Percentiles rank a stretch among this genome's conserved stretches.
Evolutionary conservation across 345 rosid genomes (phyloP).

Genomic region (Brassica juncea): DNA sequence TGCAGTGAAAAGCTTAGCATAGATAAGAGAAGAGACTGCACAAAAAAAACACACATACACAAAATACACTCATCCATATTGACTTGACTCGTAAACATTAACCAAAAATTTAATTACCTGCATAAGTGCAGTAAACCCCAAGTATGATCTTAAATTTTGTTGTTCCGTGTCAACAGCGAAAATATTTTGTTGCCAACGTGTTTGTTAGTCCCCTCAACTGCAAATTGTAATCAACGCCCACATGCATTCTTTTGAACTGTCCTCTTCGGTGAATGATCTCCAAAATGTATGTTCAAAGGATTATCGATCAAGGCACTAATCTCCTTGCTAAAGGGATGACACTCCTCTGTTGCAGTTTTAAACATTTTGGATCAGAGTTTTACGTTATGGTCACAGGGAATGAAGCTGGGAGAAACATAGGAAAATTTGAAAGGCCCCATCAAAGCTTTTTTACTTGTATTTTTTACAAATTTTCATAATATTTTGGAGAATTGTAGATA

Average conservation of each 20-base stretch:
- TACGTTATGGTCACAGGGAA: too few relatives aligned
- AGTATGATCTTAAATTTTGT: background rate
- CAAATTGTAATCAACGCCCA: background rate
- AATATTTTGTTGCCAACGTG: background rate
- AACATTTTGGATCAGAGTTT: too few relatives aligned
- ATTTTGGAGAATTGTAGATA: too few relatives aligned
- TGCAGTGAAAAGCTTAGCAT: background rate
- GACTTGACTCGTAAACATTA: background rate
- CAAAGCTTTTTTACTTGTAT: too few relatives aligned
- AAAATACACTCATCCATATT: background rate
- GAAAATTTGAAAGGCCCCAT: too few relatives aligned
- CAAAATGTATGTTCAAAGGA: background rate
- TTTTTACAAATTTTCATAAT: too few relatives aligned
- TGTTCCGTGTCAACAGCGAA: background rate
- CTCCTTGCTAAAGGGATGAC: background rate
- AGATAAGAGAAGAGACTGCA: too few relatives aligned
- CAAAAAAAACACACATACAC: too few relatives aligned
- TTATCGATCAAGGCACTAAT: background rate
- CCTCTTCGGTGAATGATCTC: background rate
- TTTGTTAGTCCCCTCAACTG: background rate
- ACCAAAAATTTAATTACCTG: background rate
- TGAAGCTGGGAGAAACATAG: too few relatives aligned
- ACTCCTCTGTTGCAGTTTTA: too few relatives aligned
- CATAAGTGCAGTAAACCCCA: background rate
- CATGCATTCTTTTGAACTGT: background rate